A percentile compares a stretch with the other conserved stretches of the same genome.
Evolutionary conservation across 768 basidiomycete species (phyloP).

Genomic region (Pleurotus eryngii): DNA sequence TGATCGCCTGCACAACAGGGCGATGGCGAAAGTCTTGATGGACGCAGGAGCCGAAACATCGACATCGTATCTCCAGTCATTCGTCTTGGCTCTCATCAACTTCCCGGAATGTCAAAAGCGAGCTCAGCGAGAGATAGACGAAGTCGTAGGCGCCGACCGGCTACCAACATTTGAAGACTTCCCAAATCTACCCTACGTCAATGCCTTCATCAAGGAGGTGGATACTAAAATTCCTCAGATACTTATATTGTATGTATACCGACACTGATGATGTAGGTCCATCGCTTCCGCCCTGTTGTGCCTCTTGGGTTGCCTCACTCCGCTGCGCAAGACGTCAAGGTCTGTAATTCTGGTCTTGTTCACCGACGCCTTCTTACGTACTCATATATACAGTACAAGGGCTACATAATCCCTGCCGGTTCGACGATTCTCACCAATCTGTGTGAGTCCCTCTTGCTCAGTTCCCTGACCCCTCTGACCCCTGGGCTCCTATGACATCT

Average conservation of each 20-base stretch:
- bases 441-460: slow-evolving; percentile 8
- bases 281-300: slow-evolving; percentile 17
- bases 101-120: slow-evolving; percentile 31
- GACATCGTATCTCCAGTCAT: slow-evolving; percentile 19
- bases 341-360: background rate
- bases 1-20: background rate
- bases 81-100: slow-evolving; percentile 37
- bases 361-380: background rate
- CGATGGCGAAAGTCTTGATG: background rate
- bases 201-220: slow-evolving; percentile 30
- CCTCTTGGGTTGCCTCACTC: slow-evolving; percentile 17
- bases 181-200: slow-evolving; percentile 31
- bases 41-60: background rate
- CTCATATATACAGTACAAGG: slow-evolving; percentile 4
- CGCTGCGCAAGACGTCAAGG: slow-evolving; percentile 5
- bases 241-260: background rate
- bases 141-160: slow-evolving; percentile 28
- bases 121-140: slow-evolving; percentile 41
- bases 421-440: slow-evolving; percentile 11
- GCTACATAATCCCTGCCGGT: slow-evolving; percentile 11
- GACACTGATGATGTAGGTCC: slow-evolving; percentile 5
- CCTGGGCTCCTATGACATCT: background rate
- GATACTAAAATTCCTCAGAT: background rate
- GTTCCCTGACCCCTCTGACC: too few relatives aligned
- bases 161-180: slow-evolving; percentile 34